These are phyloP conservation scores for Ailanthus altissimus DNA, from an alignment of 345 rosid species.

Conservation along the genomic window DNA sequence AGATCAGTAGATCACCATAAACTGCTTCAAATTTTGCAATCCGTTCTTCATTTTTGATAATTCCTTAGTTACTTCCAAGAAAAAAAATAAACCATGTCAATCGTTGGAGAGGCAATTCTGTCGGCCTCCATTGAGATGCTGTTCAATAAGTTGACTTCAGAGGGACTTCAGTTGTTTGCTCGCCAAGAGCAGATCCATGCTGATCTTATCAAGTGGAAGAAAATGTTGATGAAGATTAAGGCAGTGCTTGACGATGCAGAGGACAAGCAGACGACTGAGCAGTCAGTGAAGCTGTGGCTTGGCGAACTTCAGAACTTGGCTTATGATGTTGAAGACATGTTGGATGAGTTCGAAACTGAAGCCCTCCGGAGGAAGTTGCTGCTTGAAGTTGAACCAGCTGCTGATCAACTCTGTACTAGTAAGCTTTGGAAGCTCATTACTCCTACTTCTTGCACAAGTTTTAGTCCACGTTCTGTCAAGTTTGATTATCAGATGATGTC, in stretches of 20 bases:
- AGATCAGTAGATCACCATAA: no score
- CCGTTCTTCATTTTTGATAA: no score
- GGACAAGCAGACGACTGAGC: background rate
- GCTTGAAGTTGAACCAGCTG: background rate
- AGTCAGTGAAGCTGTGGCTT: background rate
- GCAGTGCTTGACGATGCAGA: background rate
- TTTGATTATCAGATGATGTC: background rate
- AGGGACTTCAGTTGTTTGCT: background rate
- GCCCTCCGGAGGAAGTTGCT: background rate
- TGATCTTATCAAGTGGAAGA: background rate
- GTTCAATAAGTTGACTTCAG: background rate
- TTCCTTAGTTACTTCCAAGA: no score
- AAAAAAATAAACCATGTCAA: background rate
- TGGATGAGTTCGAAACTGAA: background rate
- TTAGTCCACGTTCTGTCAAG: background rate
- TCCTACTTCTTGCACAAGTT: background rate
- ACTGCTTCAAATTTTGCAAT: no score
- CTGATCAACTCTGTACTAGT: background rate
- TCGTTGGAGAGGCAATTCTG: background rate
- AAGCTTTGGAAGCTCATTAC: background rate
- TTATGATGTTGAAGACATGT: background rate
- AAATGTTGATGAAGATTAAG: background rate
- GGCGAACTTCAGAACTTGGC: background rate
- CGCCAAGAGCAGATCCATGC: background rate
- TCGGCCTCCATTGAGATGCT: background rate